These are phyloP conservation scores for Emericellopsis atlantica DNA, from an alignment of 2,329 filamentous ascomycete species.

Conservation along the genomic window DNA sequence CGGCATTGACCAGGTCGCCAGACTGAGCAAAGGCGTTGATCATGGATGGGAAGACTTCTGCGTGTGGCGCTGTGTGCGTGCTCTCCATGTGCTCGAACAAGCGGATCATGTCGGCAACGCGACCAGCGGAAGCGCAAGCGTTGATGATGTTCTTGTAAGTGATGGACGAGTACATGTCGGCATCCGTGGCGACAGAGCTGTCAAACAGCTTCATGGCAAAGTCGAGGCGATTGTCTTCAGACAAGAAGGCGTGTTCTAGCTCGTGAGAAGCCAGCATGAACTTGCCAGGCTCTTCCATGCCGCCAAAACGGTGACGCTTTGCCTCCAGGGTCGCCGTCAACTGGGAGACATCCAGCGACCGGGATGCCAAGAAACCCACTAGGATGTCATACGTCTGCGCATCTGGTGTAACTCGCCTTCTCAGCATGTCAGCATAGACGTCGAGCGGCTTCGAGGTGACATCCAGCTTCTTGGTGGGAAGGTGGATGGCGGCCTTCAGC, in stretches of 20 bases:
- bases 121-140: slow-evolving; percentile 73
- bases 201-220: slow-evolving; percentile 81
- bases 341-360: slow-evolving; percentile 65
- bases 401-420: slow-evolving; percentile 69
- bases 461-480: slow-evolving; percentile 68
- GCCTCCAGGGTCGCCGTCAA: slow-evolving; percentile 65
- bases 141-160: slow-evolving; percentile 78
- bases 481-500: slow-evolving; percentile 69
- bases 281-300: slow-evolving; percentile 69
- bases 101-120: slow-evolving; percentile 77
- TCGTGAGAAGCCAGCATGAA: slow-evolving; percentile 86
- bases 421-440: slow-evolving; percentile 93
- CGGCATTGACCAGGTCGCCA: slow-evolving; percentile 74
- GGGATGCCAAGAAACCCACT: slow-evolving; percentile 67
- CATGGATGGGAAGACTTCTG: slow-evolving; percentile 81
- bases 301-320: slow-evolving; percentile 73
- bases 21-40: slow-evolving; percentile 81
- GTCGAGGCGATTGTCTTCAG: slow-evolving; percentile 76
- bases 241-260: slow-evolving; percentile 72
- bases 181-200: slow-evolving; percentile 52
- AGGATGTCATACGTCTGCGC: slow-evolving; percentile 80
- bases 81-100: slow-evolving; percentile 88
- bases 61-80: slow-evolving; percentile 59
- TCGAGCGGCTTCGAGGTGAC: slow-evolving; percentile 85
- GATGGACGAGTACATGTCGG: slow-evolving; percentile 60